Conservation (phyloP, 1,139 yeast genomes). For the Taphrina pruni region DNA sequence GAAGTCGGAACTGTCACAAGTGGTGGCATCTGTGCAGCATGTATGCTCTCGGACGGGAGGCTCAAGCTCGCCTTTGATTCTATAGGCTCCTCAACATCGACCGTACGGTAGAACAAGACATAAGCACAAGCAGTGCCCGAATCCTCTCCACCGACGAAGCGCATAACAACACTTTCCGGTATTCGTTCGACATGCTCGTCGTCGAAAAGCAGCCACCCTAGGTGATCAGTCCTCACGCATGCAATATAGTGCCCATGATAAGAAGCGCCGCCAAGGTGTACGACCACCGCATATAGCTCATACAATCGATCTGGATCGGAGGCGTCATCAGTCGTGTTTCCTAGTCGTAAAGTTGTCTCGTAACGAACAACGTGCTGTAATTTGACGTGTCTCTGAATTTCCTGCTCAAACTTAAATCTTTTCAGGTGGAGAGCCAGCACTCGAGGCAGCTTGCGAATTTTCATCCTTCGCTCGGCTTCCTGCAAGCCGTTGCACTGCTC, state of each 20-base stretch:
- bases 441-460: conserved; percentile 76
- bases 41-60: conserved; percentile 14
- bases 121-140: conserved; percentile 92
- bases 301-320: conserved; percentile 64
- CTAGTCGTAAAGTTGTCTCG: conserved; percentile 73
- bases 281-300: conserved; percentile 83
- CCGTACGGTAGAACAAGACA: conserved; percentile 67
- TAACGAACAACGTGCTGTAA: conserved; percentile 84
- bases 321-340: conserved; percentile 70
- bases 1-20: not conserved
- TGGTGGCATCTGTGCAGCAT: conserved; percentile 37
- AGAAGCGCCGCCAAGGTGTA: conserved; percentile 97
- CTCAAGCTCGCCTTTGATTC: conserved; percentile 21
- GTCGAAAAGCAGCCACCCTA: conserved; percentile 91
- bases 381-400: conserved; percentile 79
- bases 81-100: conserved; percentile 31
- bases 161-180: conserved; percentile 78
- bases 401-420: conserved; percentile 88
- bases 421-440: conserved; percentile 82
- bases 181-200: conserved; percentile 94
- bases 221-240: conserved; percentile 74
- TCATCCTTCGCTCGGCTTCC: conserved; percentile 93
- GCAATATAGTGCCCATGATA: conserved; percentile 97
- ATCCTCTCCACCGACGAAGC: conserved; percentile 81
- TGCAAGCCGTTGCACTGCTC: conserved; percentile 88